Evolutionary conservation across 2,329 filamentous ascomycete genomes (phyloP).

Genomic region (Alternaria consortialis): DNA sequence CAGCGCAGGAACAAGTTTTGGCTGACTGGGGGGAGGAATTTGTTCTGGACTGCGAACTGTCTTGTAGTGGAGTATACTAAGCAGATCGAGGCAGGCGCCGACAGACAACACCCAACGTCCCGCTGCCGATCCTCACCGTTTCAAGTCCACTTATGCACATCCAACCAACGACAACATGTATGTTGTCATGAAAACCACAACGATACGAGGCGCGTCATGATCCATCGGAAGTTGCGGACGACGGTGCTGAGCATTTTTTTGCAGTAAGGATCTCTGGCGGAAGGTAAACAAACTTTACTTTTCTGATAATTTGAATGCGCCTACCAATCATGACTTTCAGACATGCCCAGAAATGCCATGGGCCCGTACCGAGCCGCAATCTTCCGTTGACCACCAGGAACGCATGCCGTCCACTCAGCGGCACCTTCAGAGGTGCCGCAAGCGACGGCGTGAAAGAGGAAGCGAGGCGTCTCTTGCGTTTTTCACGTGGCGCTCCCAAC

Average conservation of each 20-base stretch:
- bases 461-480: neutral
- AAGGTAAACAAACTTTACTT: neutral
- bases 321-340: constrained; percentile 12
- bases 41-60: constrained; percentile 20
- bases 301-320: constrained; percentile 2
- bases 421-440: constrained; percentile 2
- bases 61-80: constrained; percentile 11
- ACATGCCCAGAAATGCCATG: constrained; percentile 4
- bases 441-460: neutral
- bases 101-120: constrained; percentile 19
- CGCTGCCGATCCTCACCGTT: constrained; percentile 17
- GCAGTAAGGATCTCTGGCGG: neutral
- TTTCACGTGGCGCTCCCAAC: constrained; percentile 19
- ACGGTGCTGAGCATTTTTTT: neutral
- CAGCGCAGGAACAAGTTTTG: constrained; percentile 26
- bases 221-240: neutral
- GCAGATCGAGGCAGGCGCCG: constrained; percentile 11
- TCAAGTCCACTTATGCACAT: constrained; percentile 2
- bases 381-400: constrained; percentile 10
- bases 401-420: constrained; percentile 1
- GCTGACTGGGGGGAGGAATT: constrained; percentile 9
- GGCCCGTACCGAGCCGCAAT: constrained; percentile 16
- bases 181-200: constrained; percentile 9
- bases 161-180: constrained; percentile 9
- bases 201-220: neutral